phyloP scores from a whole-genome alignment of 768 basidiomycete genomes.

The Leucosporidium creatinivorum region DNA sequence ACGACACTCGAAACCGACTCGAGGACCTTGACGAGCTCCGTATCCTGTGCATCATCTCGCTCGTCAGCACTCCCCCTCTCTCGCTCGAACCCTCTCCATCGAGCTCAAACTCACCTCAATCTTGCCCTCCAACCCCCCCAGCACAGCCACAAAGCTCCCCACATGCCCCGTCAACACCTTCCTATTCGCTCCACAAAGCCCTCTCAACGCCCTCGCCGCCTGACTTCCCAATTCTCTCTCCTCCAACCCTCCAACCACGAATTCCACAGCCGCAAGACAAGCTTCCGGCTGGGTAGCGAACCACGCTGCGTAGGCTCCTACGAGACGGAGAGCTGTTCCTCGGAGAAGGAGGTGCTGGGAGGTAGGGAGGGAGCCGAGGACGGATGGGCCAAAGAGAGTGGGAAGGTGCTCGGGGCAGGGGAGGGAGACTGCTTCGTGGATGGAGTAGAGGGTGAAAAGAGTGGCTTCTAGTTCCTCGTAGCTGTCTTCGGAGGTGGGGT shows the following conservation, averaged over 20 bases:
- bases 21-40: constrained; percentile 45
- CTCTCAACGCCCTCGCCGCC: constrained; percentile 43
- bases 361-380: constrained; percentile 58
- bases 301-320: constrained; percentile 38
- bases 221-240: constrained; percentile 38
- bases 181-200: constrained; percentile 44
- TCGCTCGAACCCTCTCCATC: no score
- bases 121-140: constrained; percentile 42
- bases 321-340: constrained; percentile 41
- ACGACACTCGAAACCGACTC: constrained; percentile 46
- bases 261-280: constrained; percentile 42
- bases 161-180: constrained; percentile 43
- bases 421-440: constrained; percentile 44
- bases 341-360: constrained; percentile 58
- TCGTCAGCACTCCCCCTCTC: no score
- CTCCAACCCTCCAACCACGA: constrained; percentile 42
- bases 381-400: constrained; percentile 55
- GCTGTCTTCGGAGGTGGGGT: constrained; percentile 1
- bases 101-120: constrained; percentile 39
- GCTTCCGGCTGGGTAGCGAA: constrained; percentile 42
- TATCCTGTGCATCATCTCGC: constrained; percentile 32
- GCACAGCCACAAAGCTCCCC: constrained; percentile 43
- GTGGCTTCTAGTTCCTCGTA: constrained; percentile 44
- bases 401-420: constrained; percentile 50
- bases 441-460: constrained; percentile 42